A percentile compares a stretch with the other conserved stretches of the same genome.
phyloP scores from a whole-genome alignment of 139 green algal genomes.

The Mychonastes homosphaera region DNA sequence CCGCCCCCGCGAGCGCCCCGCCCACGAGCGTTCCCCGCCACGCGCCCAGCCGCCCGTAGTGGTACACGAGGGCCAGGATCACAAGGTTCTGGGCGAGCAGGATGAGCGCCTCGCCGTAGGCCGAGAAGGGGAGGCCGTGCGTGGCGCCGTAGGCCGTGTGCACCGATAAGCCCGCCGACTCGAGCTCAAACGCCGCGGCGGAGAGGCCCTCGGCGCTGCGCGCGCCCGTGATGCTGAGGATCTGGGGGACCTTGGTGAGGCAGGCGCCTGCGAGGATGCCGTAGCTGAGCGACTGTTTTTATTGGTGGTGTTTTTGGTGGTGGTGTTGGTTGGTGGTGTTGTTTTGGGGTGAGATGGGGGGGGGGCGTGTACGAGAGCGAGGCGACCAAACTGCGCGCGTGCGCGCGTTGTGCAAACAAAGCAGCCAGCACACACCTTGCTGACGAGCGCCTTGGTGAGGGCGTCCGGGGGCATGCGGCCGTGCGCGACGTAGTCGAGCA shows the following conservation, averaged over 20 bases:
- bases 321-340: too few relatives aligned
- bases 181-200: conserved; percentile 58
- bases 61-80: conserved; percentile 61
- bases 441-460: too few relatives aligned
- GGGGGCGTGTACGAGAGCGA: too few relatives aligned
- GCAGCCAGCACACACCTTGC: too few relatives aligned
- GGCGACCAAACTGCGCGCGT: too few relatives aligned
- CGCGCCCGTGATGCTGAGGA: conserved; percentile 33
- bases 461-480: too few relatives aligned
- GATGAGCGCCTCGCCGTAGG: conserved; percentile 58
- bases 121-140: conserved; percentile 54
- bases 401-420: too few relatives aligned
- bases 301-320: too few relatives aligned
- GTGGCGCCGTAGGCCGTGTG: conserved; percentile 56
- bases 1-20: conserved; percentile 6
- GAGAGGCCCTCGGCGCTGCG: conserved; percentile 56
- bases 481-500: too few relatives aligned
- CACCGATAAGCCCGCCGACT: conserved; percentile 54
- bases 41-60: conserved; percentile 25
- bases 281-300: conserved; percentile 55
- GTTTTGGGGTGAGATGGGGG: too few relatives aligned
- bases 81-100: conserved; percentile 50
- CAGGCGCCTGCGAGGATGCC: conserved; percentile 51
- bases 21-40: conserved; percentile 1
- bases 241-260: conserved; percentile 72